Evolutionary conservation across 176 grass and related monocot species (phyloP), one percentile per base, ranked within the genome.

Genomic region (Metroxylon sagu): DNA sequence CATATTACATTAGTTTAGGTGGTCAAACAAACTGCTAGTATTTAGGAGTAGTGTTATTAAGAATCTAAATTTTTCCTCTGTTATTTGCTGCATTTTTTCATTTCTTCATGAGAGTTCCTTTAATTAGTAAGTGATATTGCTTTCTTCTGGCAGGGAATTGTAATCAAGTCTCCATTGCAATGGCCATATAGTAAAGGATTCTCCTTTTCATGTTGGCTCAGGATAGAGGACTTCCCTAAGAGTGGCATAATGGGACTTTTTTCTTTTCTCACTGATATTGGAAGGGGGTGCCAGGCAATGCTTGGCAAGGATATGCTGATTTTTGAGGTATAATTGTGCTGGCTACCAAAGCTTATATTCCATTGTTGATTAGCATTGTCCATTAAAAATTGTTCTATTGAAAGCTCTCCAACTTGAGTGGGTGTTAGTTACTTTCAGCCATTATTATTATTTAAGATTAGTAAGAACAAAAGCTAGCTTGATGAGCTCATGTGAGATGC

Each of bases 141-240:
- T 52, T 81, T 54, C 78, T 56, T 29, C 50, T 72, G 69, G 54
- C 70, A 97, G 92, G 92, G 92, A 26, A 88, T 97, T 73, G 77
- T 87, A 74, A 79, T 97, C 61, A 97, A 83, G 72, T 82, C 87
- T 61, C 84, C 87, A 62, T 62, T 91, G 59, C 92, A 85, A 73
- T 97, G 92, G 92, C 92, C 92, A 66, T 85, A 82, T 73, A 91
- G 82, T 65, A 91, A 68, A 77, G 92, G 87, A 56, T 78, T 97
- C 69, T 85, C 92, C 3, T 97, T 97, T 53, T 97, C 81, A 59
- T 97, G 87, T 70, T 97, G 92, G 92, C 63, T 97, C 29, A 87
- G 92, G 65, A 78, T 97, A 30, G 92, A 97, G 78, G 79, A 72
- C 54, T 85, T 97, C 19, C 84, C 78, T 28, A 84, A 97, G 57